A percentile compares a stretch with the other conserved stretches of the same genome.
These are phyloP conservation scores for Capsicum baccatum DNA, from an alignment of 257 asterid species.

Conservation along the genomic window DNA sequence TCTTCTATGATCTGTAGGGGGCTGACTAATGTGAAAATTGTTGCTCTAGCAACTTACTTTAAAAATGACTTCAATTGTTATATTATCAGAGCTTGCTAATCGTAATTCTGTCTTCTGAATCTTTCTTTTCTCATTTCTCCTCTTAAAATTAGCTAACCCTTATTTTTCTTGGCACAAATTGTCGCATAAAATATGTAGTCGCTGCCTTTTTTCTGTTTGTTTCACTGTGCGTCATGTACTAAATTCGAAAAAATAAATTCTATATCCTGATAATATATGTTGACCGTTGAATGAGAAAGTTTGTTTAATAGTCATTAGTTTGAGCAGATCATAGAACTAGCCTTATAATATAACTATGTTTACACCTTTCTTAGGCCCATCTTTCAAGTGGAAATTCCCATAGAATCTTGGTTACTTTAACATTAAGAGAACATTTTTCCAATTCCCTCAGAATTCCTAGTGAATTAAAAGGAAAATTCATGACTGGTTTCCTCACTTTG, in stretches of 20 bases:
- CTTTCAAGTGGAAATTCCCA: no score
- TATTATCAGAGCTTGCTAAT: background rate
- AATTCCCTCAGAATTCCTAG: no score
- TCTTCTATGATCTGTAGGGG: background rate
- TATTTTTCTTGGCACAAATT: background rate
- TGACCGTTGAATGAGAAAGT: background rate
- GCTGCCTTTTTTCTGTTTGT: background rate
- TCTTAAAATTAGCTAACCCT: background rate
- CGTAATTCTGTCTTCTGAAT: background rate
- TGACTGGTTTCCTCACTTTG: no score
- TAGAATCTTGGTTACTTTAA: no score
- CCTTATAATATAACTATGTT: background rate
- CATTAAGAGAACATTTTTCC: no score
- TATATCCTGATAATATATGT: background rate
- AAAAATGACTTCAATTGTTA: background rate
- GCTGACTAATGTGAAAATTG: background rate
- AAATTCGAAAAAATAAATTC: background rate
- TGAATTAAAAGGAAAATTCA: no score
- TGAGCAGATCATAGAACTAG: background rate
- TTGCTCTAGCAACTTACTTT: background rate
- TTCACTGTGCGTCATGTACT: background rate
- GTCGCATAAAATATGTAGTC: background rate
- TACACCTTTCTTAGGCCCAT: background rate
- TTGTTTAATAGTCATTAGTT: background rate
- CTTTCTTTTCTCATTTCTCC: background rate